phyloP scores from a whole-genome alignment of 345 rosid species.

The Hypericum perforatum region DNA sequence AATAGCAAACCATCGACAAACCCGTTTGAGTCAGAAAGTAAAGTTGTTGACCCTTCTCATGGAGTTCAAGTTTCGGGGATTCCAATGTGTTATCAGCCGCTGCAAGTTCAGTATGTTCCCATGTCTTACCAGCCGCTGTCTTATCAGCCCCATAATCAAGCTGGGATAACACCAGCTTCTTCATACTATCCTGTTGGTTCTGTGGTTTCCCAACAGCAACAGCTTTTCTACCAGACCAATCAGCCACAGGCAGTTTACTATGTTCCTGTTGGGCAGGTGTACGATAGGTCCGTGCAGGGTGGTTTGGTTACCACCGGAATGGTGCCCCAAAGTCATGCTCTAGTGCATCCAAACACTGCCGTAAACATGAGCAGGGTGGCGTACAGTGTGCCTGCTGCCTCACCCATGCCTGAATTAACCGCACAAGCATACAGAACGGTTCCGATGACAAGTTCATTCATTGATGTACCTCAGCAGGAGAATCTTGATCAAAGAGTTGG shows the following conservation, averaged over 20 bases:
- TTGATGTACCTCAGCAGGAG: constrained; percentile 13
- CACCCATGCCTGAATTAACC: constrained; percentile 28
- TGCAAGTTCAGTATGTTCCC: constrained; percentile 29
- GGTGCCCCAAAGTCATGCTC: constrained; percentile 17
- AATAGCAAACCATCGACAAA: constrained; percentile 15
- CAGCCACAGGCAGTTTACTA: constrained; percentile 39
- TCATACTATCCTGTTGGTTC: constrained; percentile 33
- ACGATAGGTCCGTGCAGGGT: constrained; percentile 24
- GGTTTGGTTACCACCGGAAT: constrained; percentile 18
- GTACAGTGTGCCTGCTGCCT: constrained; percentile 15
- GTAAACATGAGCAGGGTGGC: constrained; percentile 19
- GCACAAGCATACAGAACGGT: constrained; percentile 26
- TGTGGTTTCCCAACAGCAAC: constrained; percentile 21
- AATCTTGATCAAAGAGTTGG: constrained; percentile 18
- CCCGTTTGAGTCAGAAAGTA: constrained; percentile 19
- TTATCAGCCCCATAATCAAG: constrained; percentile 26
- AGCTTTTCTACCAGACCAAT: constrained; percentile 33
- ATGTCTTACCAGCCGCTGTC: constrained; percentile 18
- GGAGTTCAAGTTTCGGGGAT: constrained; percentile 34
- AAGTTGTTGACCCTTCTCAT: constrained; percentile 14
- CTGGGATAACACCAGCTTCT: constrained; percentile 23
- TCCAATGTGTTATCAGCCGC: constrained; percentile 35
- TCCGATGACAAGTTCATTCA: constrained; percentile 16
- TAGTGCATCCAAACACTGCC: constrained; percentile 20
- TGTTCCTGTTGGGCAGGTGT: constrained; percentile 31